Percentiles rank a stretch among this genome's conserved stretches.
phyloP scores from a whole-genome alignment of 352 stramenopile species.

The Phytophthora quininea region DNA sequence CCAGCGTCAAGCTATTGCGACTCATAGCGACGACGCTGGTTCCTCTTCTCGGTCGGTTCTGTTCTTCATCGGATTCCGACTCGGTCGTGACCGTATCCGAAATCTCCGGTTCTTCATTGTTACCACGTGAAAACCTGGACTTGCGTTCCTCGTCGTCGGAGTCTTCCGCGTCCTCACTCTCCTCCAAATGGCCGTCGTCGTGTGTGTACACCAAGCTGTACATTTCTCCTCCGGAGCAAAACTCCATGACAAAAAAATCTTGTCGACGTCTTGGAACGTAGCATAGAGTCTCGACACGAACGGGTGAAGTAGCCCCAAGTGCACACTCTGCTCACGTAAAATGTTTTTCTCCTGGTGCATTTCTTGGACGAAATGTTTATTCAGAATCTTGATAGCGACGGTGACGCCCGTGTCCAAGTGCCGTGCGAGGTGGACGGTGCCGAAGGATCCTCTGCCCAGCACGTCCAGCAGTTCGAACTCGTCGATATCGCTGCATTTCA shows the following conservation, averaged over 20 bases:
- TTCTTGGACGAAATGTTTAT: constrained; percentile 47
- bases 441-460: constrained; percentile 74
- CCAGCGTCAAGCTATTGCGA: constrained; percentile 41
- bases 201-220: constrained; percentile 88
- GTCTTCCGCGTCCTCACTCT: constrained; percentile 23
- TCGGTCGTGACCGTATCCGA: constrained; percentile 35
- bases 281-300: constrained; percentile 67
- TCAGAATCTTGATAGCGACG: constrained; percentile 70
- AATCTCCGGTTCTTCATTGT: constrained; percentile 16
- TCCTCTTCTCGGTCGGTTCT: constrained; percentile 21
- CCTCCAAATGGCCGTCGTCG: constrained; percentile 36
- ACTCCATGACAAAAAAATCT: constrained; percentile 83
- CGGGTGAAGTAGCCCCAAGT: constrained; percentile 58
- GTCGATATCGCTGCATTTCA: constrained; percentile 29
- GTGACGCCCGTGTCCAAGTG: constrained; percentile 56
- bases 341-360: constrained; percentile 76
- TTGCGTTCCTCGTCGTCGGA: constrained; percentile 26
- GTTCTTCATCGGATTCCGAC: constrained; percentile 56
- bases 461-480: constrained; percentile 72
- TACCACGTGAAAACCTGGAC: constrained; percentile 12
- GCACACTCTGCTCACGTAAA: constrained; percentile 69
- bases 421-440: constrained; percentile 67
- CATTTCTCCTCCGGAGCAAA: constrained; percentile 71
- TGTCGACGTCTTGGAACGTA: constrained; percentile 78
- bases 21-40: constrained; percentile 18